Conservation (phyloP, 345 rosid genomes). For the Syzygium aromaticum region DNA sequence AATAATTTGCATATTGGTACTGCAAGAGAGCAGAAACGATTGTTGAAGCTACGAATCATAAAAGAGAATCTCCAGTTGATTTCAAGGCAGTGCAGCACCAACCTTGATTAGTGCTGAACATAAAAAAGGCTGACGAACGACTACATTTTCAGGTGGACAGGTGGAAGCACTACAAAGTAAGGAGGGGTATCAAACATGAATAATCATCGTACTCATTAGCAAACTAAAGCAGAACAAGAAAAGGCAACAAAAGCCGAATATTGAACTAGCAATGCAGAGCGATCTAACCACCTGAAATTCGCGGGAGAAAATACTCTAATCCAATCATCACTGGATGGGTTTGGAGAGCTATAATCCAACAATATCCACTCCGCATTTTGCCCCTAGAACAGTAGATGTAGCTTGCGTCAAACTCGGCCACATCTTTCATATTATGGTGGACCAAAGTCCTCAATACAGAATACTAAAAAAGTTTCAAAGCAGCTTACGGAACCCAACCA, state of each 20-base stretch:
- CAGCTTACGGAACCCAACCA: no score
- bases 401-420: background rate
- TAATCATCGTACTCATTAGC: no score
- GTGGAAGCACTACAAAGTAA: constrained; percentile 33
- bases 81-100: background rate
- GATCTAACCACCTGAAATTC: constrained; percentile 45
- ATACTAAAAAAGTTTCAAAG: no score
- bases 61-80: background rate
- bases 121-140: constrained; percentile 41
- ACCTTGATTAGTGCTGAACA: constrained; percentile 95
- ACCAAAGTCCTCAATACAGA: background rate
- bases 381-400: constrained; percentile 32
- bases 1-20: constrained; percentile 57
- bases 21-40: constrained; percentile 15
- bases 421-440: no score
- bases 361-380: constrained; percentile 65
- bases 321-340: constrained; percentile 61
- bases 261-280: background rate
- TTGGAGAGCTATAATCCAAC: constrained; percentile 32
- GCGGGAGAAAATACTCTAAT: constrained; percentile 87
- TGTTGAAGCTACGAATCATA: background rate
- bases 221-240: background rate
- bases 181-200: no score
- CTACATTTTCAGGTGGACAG: constrained; percentile 41
- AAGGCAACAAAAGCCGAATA: background rate